phyloP scores from a whole-genome alignment of 331 rosid genomes.

The Pyracantha coccinea region DNA sequence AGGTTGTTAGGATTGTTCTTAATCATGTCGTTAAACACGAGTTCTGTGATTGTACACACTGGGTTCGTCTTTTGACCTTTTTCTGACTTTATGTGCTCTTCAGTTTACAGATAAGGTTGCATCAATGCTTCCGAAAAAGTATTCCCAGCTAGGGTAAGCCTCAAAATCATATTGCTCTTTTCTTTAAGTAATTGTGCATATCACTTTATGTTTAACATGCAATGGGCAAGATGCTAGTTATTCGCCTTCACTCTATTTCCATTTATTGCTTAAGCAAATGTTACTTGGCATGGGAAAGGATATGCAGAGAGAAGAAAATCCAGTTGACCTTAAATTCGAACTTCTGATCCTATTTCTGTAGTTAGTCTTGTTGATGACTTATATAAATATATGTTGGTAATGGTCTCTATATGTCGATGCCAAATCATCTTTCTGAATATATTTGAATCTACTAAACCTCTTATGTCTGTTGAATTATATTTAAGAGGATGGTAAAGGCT shows the following conservation, averaged over 20 bases:
- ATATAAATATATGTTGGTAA: no score
- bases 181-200: neutral
- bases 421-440: no score
- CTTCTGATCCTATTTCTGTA: no score
- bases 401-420: no score
- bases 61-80: conserved; percentile 15
- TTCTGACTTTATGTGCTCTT: conserved; percentile 36
- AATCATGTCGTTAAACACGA: conserved; percentile 7
- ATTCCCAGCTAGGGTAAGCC: conserved; percentile 85
- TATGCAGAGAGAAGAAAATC: neutral
- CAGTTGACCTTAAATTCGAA: no score
- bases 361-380: no score
- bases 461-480: no score
- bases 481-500: neutral
- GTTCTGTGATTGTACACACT: neutral
- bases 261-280: neutral
- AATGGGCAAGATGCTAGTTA: neutral
- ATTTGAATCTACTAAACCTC: no score
- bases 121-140: conserved; percentile 81
- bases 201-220: neutral
- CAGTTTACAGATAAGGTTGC: conserved; percentile 92
- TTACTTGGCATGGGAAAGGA: neutral
- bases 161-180: conserved; percentile 7
- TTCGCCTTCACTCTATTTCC: neutral
- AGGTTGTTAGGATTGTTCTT: conserved; percentile 44